These are phyloP conservation scores for Didymosphaeria variabile DNA, from an alignment of 2,329 filamentous ascomycete species.

Conservation along the genomic window DNA sequence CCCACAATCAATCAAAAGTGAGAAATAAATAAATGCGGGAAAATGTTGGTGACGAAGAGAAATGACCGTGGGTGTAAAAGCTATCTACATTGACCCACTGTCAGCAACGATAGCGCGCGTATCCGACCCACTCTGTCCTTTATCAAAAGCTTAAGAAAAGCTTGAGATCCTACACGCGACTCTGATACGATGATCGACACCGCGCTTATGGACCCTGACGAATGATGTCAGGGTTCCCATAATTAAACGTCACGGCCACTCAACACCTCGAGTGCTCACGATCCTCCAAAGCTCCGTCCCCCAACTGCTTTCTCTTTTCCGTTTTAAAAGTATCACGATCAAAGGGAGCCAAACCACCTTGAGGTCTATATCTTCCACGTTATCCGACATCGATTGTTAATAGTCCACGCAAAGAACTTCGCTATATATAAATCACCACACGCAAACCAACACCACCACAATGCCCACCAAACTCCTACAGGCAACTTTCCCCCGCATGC, in stretches of 20 bases:
- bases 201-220: conserved; percentile 6
- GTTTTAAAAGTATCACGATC: not conserved
- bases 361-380: not conserved
- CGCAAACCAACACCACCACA: not conserved
- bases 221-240: conserved; percentile 16
- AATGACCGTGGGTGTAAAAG: not conserved
- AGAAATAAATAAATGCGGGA: not conserved
- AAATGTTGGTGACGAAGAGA: not conserved
- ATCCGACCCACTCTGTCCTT: not conserved
- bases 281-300: not conserved
- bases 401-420: not conserved
- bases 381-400: not conserved
- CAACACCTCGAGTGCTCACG: not conserved
- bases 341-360: not conserved
- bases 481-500: not conserved
- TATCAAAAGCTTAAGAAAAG: conserved; percentile 3
- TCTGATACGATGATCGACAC: conserved; percentile 5
- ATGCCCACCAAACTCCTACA: conserved; percentile 3
- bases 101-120: not conserved
- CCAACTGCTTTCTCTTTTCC: not conserved
- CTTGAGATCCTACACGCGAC: not conserved
- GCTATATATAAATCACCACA: not conserved
- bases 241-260: conserved; percentile 9
- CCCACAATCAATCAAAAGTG: not conserved
- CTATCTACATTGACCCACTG: not conserved